phyloP scores from a whole-genome alignment of 1,284 basidiomycete genomes.

The Malassezia sympodialis region DNA sequence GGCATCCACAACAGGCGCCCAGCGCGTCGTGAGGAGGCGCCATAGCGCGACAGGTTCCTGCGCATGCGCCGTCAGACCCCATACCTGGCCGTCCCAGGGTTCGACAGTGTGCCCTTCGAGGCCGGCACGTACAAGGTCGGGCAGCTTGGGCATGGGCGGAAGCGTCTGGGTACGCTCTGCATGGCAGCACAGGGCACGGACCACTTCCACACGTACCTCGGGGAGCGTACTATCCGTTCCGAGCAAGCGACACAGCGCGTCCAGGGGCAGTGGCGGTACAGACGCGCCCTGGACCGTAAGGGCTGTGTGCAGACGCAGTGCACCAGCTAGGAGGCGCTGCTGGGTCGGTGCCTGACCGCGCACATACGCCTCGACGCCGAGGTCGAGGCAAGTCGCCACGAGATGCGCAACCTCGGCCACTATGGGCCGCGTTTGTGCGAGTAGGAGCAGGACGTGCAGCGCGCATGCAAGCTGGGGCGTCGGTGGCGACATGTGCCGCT shows the following conservation, averaged over 20 bases:
- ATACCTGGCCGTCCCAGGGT: slow-evolving; percentile 13
- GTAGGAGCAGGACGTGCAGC: background rate
- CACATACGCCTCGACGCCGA: background rate
- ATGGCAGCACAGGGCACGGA: background rate
- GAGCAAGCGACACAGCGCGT: background rate
- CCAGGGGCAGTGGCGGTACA: background rate
- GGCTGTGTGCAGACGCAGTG: background rate
- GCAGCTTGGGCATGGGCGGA: background rate
- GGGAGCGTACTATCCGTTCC: background rate
- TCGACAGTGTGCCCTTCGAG: background rate
- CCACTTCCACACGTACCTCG: background rate
- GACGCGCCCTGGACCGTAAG: background rate
- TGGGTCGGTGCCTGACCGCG: background rate
- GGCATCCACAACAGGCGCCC: slow-evolving; percentile 21
- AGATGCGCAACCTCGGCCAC: background rate
- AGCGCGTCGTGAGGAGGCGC: slow-evolving; percentile 25
- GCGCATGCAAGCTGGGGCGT: background rate
- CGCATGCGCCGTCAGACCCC: background rate
- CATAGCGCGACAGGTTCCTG: slow-evolving; percentile 16
- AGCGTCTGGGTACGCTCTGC: background rate
- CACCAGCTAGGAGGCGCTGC: background rate
- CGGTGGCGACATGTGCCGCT: background rate
- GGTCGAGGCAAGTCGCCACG: background rate
- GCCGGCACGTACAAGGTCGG: background rate
- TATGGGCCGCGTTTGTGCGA: background rate